These are phyloP conservation scores for Orbilia brochopaga DNA, from an alignment of 2,329 filamentous ascomycete genomes.

Conservation along the genomic window DNA sequence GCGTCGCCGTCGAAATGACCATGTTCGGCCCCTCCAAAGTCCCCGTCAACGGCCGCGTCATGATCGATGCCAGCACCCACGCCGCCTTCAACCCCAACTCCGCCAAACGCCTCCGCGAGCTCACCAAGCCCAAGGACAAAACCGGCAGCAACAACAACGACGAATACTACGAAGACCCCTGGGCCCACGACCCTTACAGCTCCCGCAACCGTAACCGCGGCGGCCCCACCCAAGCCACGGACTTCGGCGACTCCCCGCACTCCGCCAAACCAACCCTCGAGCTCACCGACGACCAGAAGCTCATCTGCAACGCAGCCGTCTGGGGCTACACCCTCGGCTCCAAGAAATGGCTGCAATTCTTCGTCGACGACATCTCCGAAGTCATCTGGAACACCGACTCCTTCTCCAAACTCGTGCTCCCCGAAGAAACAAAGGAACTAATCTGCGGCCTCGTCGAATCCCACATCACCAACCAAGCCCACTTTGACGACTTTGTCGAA, in stretches of 20 bases:
- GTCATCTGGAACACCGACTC: slow-evolving; percentile 57
- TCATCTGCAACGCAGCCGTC: slow-evolving; percentile 23
- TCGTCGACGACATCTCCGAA: slow-evolving; percentile 55
- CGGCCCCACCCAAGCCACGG: not conserved
- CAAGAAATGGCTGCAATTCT: slow-evolving; percentile 47
- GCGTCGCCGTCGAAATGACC: slow-evolving; percentile 65
- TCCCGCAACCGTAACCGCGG: slow-evolving; percentile 1
- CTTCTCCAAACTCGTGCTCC: slow-evolving; percentile 56
- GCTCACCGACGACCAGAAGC: slow-evolving; percentile 34
- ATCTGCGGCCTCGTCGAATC: slow-evolving; percentile 61
- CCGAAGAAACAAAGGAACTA: slow-evolving; percentile 55
- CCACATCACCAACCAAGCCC: slow-evolving; percentile 59
- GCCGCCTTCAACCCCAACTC: slow-evolving; percentile 79
- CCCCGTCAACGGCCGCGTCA: slow-evolving; percentile 83
- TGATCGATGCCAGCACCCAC: slow-evolving; percentile 84
- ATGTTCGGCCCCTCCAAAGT: slow-evolving; percentile 77
- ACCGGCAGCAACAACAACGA: not conserved
- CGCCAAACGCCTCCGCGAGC: slow-evolving; percentile 10
- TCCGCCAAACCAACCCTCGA: slow-evolving; percentile 4
- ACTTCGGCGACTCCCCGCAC: slow-evolving; percentile 18
- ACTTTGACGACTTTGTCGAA: slow-evolving; percentile 64
- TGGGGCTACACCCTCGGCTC: slow-evolving; percentile 34
- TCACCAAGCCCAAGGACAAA: slow-evolving; percentile 6
- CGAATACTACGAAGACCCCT: slow-evolving; percentile 10
- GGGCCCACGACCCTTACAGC: slow-evolving; percentile 14